Evolutionary conservation across 805 yeast species (phyloP).

Genomic region (Sungouiozyma ichnusensis): DNA sequence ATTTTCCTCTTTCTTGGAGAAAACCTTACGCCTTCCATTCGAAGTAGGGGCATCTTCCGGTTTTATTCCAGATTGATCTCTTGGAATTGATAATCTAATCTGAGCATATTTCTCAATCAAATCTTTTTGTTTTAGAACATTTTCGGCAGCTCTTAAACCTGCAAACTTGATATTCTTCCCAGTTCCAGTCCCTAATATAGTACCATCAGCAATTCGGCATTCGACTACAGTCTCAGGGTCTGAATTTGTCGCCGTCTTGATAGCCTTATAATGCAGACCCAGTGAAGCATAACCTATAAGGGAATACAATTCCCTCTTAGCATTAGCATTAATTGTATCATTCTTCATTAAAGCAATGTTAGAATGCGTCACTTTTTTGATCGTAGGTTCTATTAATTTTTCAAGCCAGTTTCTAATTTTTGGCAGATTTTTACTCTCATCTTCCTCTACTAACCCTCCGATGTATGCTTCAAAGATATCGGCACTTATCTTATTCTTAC

Average conservation of each 20-base stretch:
- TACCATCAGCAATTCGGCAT: slow-evolving; percentile 53
- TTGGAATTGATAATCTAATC: slow-evolving; percentile 44
- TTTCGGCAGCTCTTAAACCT: slow-evolving; percentile 76
- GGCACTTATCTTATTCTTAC: slow-evolving; percentile 64
- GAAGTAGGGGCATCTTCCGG: slow-evolving; percentile 1
- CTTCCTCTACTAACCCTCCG: slow-evolving; percentile 67
- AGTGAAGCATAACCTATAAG: slow-evolving; percentile 65
- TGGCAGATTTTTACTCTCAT: slow-evolving; percentile 33
- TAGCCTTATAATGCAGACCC: slow-evolving; percentile 48
- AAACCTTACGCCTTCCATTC: neutral
- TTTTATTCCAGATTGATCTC: slow-evolving; percentile 26
- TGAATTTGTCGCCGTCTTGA: slow-evolving; percentile 27
- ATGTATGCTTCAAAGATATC: slow-evolving; percentile 92
- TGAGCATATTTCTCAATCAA: slow-evolving; percentile 55
- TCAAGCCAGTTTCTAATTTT: slow-evolving; percentile 49
- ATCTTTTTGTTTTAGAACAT: slow-evolving; percentile 50
- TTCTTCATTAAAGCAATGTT: slow-evolving; percentile 24
- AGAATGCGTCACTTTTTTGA: slow-evolving; percentile 17
- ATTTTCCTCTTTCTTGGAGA: neutral
- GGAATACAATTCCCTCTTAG: slow-evolving; percentile 70
- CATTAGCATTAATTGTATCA: slow-evolving; percentile 42
- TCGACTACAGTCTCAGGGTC: slow-evolving; percentile 45
- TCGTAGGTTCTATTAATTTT: slow-evolving; percentile 39
- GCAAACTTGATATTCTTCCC: slow-evolving; percentile 69
- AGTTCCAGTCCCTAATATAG: slow-evolving; percentile 56